phyloP scores from a whole-genome alignment of 768 basidiomycete genomes.

The Agaricus subrufescens region DNA sequence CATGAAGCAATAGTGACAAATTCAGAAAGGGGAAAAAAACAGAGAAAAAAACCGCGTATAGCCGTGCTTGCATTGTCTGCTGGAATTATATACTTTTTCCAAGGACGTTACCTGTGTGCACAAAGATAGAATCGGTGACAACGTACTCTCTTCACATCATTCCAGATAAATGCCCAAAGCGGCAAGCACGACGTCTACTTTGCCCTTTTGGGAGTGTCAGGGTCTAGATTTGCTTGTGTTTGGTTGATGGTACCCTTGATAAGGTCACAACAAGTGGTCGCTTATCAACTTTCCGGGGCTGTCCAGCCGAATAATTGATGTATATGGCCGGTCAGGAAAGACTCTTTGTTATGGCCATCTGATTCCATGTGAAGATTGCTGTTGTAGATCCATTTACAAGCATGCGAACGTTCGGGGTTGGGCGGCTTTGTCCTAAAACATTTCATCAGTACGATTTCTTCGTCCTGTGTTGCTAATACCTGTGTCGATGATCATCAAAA shows the following conservation, averaged over 20 bases:
- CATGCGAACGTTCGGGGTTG: too few species aligned
- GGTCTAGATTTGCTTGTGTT: background rate
- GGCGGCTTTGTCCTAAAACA: background rate
- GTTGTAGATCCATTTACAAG: too few species aligned
- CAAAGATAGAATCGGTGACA: conserved; percentile 10
- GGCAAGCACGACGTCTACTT: background rate
- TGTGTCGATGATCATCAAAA: too few species aligned
- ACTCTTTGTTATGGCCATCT: background rate
- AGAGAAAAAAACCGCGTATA: conserved; percentile 4
- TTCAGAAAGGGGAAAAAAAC: conserved; percentile 9
- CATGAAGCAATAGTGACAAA: conserved; percentile 6
- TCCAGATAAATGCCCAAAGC: conserved; percentile 3
- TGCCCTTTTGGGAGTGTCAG: conserved; percentile 3
- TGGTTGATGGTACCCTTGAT: conserved; percentile 19
- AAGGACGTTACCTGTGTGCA: conserved; percentile 8
- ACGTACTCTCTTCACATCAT: conserved; percentile 9
- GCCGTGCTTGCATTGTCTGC: conserved; percentile 10
- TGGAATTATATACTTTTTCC: conserved; percentile 11
- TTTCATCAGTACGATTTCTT: background rate
- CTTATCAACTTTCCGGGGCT: background rate
- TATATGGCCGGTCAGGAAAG: background rate
- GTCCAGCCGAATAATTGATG: too few species aligned
- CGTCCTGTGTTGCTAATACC: too few species aligned
- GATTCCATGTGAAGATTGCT: background rate
- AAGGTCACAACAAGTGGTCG: conserved; percentile 20